Conservation (phyloP, 2,329 filamentous ascomycete genomes). For the Blastomyces percursus region DNA sequence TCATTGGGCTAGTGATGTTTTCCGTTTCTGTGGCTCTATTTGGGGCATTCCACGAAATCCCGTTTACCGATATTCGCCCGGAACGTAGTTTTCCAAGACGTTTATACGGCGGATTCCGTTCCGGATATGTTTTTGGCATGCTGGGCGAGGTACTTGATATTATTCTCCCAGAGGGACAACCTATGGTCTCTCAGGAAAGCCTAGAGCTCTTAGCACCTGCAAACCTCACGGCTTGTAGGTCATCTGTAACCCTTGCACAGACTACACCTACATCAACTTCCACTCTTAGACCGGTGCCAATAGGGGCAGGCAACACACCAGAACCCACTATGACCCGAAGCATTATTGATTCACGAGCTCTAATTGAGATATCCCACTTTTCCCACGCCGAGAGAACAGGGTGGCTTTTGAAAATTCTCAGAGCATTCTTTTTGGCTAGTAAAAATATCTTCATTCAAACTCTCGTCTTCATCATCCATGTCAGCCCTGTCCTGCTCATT, state of each 20-base stretch:
- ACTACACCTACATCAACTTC: neutral
- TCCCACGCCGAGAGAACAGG: neutral
- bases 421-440: neutral
- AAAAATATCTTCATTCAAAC: neutral
- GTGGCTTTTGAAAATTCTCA: neutral
- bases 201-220: neutral
- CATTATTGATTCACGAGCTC: neutral
- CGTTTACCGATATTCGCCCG: conserved; percentile 5
- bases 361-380: neutral
- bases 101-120: conserved; percentile 7
- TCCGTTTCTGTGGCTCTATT: conserved; percentile 17
- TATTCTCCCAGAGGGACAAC: neutral
- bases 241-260: neutral
- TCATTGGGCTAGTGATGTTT: conserved; percentile 12
- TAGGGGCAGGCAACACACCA: neutral
- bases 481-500: neutral
- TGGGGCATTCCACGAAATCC: conserved; percentile 11
- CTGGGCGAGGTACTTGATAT: conserved; percentile 1
- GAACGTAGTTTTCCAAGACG: conserved; percentile 8
- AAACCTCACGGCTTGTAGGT: neutral
- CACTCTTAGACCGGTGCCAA: neutral
- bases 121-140: conserved; percentile 4
- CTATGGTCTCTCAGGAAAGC: neutral
- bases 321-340: neutral
- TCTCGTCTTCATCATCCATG: conserved; percentile 4